Base-by-base conservation (phyloP, 805 yeast genomes). In the Schwanniomyces polymorphus region DNA sequence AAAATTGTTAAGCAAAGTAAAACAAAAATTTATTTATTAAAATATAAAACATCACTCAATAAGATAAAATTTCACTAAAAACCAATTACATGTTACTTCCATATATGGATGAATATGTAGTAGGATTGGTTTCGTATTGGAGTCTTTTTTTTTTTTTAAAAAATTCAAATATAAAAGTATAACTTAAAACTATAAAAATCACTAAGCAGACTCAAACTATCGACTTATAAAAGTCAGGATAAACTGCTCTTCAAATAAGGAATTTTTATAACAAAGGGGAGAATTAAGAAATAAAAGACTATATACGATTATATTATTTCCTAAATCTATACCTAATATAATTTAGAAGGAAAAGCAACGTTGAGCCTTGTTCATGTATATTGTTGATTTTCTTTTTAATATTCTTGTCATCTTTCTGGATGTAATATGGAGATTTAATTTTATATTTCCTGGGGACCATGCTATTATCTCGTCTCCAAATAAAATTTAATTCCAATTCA, bases 251-350 rank as follows among this genome's bases (percentile, higher is more conserved):
- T 37, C 27, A 37, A 26, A 18, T 10, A 37, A 38, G 21, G 41
- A 38, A 38, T 25, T 38, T 25, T 38, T 7, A 25, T 7, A 25
- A 14, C 10, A 38, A 21, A 38, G 31, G 21, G 26, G 31, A 38
- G 29, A 25, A 23, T 38, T 38, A 25, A 38, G 41, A 38, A 26
- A 38, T 38, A 38, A 38, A 39, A 44, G 34, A 27, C 43, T 40
- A 44, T 44, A 40, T 28, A 44, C 40, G 40, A 34, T 34, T 39
- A 44, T 38, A 38, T 33, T 44, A 38, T 38, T 40, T 44, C 43
- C 41, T 42, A 40, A 42, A 43, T 44, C 47, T 44, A 44, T 44
- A 44, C 47, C 39, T 44, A 44, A 33, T 40, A 44, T 39, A 44
- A 40, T 29, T 44, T 40, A 35, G 35, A 41, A 23, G 31, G 25